A percentile compares a stretch with the other conserved stretches of the same genome.
Conservation (phyloP, 345 rosid genomes). For the Eucalyptus marginata region DNA sequence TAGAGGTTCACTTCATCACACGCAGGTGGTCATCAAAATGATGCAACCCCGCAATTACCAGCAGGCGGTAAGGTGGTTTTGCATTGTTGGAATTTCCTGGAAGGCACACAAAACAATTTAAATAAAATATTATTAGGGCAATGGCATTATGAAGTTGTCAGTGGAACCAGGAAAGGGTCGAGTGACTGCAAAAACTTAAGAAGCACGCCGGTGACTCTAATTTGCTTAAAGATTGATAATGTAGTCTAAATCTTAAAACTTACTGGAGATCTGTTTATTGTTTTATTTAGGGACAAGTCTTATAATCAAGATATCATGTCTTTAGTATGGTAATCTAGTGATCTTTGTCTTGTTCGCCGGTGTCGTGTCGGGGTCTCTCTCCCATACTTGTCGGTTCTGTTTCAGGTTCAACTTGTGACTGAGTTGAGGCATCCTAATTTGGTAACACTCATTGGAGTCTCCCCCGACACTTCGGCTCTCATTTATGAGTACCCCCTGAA, state of each 20-base stretch:
- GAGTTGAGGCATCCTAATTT: slow-evolving; percentile 87
- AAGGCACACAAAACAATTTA: not conserved
- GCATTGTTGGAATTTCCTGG: not conserved
- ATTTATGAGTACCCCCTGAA: slow-evolving; percentile 72
- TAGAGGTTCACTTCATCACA: slow-evolving; percentile 22
- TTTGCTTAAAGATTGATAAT: not conserved
- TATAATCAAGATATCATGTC: not conserved
- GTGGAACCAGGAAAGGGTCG: not conserved
- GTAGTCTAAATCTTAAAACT: not conserved
- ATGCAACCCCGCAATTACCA: slow-evolving; percentile 1
- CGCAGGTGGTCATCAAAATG: slow-evolving; percentile 22
- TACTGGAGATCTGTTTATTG: not conserved
- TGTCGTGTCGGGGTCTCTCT: not conserved
- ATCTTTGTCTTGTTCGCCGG: not conserved
- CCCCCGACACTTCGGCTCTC: slow-evolving; percentile 72
- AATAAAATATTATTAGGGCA: not conserved
- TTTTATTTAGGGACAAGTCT: not conserved
- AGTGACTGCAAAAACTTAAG: not conserved
- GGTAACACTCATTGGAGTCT: slow-evolving; percentile 73
- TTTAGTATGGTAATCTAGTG: not conserved
- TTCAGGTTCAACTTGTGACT: slow-evolving; percentile 55
- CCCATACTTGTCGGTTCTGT: not conserved
- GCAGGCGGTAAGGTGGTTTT: slow-evolving; percentile 9
- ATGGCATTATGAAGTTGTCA: not conserved
- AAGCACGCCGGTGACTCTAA: not conserved